These are phyloP conservation scores for Francoa sonchifolia DNA, from an alignment of 441 rosid genomes.

Conservation along the genomic window DNA sequence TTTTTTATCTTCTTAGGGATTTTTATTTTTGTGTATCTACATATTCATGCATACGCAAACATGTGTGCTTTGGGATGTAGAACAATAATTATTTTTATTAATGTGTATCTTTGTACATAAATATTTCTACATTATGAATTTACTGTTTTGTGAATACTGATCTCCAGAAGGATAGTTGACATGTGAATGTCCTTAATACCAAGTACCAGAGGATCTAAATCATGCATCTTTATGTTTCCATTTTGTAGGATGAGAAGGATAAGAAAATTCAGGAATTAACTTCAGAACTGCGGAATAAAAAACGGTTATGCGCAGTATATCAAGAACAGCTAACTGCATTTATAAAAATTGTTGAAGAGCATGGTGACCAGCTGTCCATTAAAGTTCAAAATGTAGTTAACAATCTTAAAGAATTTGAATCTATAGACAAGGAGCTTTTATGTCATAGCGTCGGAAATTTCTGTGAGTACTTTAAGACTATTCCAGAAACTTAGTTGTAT, in stretches of 20 bases:
- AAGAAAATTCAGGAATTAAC: conserved; percentile 76
- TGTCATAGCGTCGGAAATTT: conserved; percentile 20
- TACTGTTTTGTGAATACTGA: no score
- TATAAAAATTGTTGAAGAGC: conserved; percentile 60
- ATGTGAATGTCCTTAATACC: no score
- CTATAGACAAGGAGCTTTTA: conserved; percentile 33
- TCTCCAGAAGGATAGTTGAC: no score
- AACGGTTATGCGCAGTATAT: conserved; percentile 62
- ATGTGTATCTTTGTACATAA: no score
- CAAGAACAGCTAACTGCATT: conserved; percentile 65
- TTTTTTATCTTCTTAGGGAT: no score
- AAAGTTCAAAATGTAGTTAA: conserved; percentile 53
- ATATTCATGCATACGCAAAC: no score
- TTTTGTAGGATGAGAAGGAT: conserved; percentile 59
- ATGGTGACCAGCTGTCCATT: conserved; percentile 39
- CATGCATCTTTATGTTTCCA: conserved; percentile 4
- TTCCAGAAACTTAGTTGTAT: not conserved
- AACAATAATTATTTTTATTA: no score
- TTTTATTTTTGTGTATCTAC: no score
- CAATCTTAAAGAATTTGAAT: conserved; percentile 57
- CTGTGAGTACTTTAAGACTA: conserved; percentile 3
- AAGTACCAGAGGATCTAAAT: no score
- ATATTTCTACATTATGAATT: no score
- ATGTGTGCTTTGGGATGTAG: no score
- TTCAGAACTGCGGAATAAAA: conserved; percentile 61